Evolutionary conservation across 2,329 filamentous ascomycete genomes (phyloP), one percentile per base, ranked within the genome.

Genomic region (Xylaria sp.): DNA sequence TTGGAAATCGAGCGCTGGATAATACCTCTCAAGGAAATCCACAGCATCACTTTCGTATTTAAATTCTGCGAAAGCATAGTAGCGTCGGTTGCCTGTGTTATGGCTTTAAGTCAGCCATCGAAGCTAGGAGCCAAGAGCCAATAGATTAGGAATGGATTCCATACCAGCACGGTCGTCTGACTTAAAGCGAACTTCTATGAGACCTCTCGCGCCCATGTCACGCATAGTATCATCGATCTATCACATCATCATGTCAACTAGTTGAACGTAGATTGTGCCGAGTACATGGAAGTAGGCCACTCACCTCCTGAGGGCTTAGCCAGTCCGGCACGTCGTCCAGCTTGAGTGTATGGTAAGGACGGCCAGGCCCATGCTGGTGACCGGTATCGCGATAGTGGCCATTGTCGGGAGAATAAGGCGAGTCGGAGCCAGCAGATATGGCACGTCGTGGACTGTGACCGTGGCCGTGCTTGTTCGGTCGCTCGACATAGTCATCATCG

Each of bases 41-140:
- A 78, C 74, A n/a, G 81, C 80, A 63, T 82, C 81, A 13, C 77
- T 75, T 20, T 80, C 78, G 17, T 79, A 79, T 48, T 76, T 76
- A 61, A 83, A 83, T 66, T 83, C 81, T 28, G 82, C 81, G 63
- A 82, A 79, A 5, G 79, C 81, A 65, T 81, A 79, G 26, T 76
- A 76, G 15, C 77, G 75, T 11, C 75, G 76, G 53, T 67, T 69
- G 40, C 74, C 76, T 79, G 58, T 20, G 58, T 26, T 26, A 40
- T 48, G 28, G 15, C 6, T 17, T 15, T 38, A 9, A 17, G 54
- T 61, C 59, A 67, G 48, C 20, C 17, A 56, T 23, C 38, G 57
- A 7, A 51, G 11, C 5, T 17, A 62, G 57, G 10, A 51, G 11
- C 5, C 17, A 62, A 17, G 26, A 42, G 10, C 17, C 1, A 26